Conservation (phyloP, 257 asterid species). For the Scutellaria barbata region DNA sequence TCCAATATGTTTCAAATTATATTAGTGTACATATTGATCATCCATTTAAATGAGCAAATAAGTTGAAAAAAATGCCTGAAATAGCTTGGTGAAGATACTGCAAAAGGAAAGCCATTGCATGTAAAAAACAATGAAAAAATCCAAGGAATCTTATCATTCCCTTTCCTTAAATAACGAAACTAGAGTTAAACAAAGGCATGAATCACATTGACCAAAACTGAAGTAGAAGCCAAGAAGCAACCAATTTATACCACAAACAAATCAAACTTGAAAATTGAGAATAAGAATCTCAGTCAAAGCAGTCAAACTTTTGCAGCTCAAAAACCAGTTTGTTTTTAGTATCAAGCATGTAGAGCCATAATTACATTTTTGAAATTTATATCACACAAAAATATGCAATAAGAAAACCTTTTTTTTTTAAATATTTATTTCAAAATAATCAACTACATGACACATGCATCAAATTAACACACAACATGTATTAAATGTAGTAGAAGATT, state of each 20-base stretch:
- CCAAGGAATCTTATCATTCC: constrained; percentile 55
- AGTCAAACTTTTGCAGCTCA: constrained; percentile 44
- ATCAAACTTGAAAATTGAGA: constrained; percentile 39
- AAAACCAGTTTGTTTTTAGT: too few species aligned
- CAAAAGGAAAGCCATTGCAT: constrained; percentile 28
- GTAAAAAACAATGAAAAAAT: constrained; percentile 30
- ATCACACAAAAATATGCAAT: background rate
- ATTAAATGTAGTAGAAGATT: too few species aligned
- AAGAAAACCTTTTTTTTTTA: too few species aligned
- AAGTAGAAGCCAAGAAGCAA: background rate
- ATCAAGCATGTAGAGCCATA: too few species aligned
- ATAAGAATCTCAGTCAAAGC: constrained; percentile 55
- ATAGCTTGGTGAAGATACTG: constrained; percentile 42
- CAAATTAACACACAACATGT: too few species aligned
- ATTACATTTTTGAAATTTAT: too few species aligned
- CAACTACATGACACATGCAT: too few species aligned
- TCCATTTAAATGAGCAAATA: constrained; percentile 36
- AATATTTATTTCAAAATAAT: too few species aligned
- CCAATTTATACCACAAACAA: background rate
- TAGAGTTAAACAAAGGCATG: background rate
- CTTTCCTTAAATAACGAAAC: constrained; percentile 43
- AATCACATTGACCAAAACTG: background rate
- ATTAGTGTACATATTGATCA: constrained; percentile 12
- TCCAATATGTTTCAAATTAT: too few species aligned
- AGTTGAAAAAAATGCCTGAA: constrained; percentile 17